Base-by-base conservation (phyloP, 192 early-diverging fungal species). In the Bifiguratus adelaidae region DNA sequence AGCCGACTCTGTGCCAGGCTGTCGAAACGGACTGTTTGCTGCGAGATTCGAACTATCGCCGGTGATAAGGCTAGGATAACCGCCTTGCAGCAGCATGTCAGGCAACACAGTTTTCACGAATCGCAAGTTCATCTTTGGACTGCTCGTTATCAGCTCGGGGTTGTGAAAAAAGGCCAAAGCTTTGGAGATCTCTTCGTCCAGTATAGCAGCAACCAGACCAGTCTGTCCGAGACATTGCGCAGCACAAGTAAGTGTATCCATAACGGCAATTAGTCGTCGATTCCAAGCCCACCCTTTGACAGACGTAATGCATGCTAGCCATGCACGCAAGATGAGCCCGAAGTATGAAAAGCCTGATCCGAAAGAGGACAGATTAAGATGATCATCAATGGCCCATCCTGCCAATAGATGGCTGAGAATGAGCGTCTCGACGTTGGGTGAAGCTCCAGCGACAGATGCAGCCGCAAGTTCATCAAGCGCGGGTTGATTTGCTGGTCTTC, bases 1-100 rank as follows among this genome's bases (percentile, higher is more conserved):
- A 1, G 37, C 38, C 0, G 62, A 30, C 26, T 75, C 72, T 15
- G 70, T 59, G 41, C 61, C 64, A 4, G 72, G 68, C 24, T 62
- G 56, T 24, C 67, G 65, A 13, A 64, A 62, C 32, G 67, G 36
- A 15, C 58, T 56, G 28, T 47, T 61, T 7, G 65, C 54, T 2
- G 68, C 70, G 18, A 54, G 26, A 38, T 70, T 54, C 0, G 68
- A 68, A 68, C 68, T 68, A 25, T 67, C 69, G 7, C 72, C 72
- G 37, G 61, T 64, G 4, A 75, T 36, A 16, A 75, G 37, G 28
- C 65, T 75, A 3, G 72, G 62, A 30, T 68, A 68, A 0, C 53
- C 60, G 8, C 55, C 53, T 0, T 63, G 60, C 5, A 63, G 48
- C 1, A 70, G 52, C 27, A 75, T 42, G 0, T 67, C 65, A 5